A percentile compares a stretch with the other conserved stretches of the same genome.
Evolutionary conservation across 306 rosid genomes (phyloP).

Genomic region (Erythrophleum fordii): DNA sequence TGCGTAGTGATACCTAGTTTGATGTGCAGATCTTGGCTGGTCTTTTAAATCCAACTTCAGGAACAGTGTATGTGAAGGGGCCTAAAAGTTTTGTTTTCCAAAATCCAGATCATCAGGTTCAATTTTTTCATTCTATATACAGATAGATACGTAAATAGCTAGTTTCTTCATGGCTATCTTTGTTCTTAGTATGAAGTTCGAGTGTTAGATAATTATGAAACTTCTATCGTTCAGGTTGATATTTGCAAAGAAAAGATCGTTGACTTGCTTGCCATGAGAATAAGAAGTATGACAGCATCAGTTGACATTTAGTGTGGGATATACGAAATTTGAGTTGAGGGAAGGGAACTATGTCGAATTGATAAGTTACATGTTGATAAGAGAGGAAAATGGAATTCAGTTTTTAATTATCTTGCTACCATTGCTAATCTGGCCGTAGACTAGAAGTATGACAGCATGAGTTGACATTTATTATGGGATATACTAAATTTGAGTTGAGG

Average conservation of each 20-base stretch:
- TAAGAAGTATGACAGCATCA: neutral
- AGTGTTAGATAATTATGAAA: neutral
- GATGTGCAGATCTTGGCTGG: conserved; percentile 78
- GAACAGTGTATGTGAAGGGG: conserved; percentile 58
- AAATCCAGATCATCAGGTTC: conserved; percentile 88
- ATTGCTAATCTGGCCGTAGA: too few relatives aligned
- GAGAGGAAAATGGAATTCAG: too few relatives aligned
- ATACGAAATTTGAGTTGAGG: neutral
- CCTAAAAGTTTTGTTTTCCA: conserved; percentile 86
- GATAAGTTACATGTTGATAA: conserved; percentile 11
- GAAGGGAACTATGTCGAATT: neutral
- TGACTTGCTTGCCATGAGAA: conserved; percentile 14
- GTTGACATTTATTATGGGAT: neutral
- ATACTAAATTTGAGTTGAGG: neutral
- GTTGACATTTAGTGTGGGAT: neutral
- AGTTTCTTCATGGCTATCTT: conserved; percentile 28
- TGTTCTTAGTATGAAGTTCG: neutral
- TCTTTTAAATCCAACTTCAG: conserved; percentile 69
- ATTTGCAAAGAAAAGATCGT: conserved; percentile 15
- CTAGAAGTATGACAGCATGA: conserved; percentile 1
- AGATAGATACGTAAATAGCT: neutral
- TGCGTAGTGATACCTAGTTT: neutral
- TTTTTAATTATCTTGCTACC: too few relatives aligned
- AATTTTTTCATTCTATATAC: neutral
- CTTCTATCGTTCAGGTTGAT: neutral